phyloP scores from a whole-genome alignment of 2,329 filamentous ascomycete species.

The Neonectria faginata region DNA sequence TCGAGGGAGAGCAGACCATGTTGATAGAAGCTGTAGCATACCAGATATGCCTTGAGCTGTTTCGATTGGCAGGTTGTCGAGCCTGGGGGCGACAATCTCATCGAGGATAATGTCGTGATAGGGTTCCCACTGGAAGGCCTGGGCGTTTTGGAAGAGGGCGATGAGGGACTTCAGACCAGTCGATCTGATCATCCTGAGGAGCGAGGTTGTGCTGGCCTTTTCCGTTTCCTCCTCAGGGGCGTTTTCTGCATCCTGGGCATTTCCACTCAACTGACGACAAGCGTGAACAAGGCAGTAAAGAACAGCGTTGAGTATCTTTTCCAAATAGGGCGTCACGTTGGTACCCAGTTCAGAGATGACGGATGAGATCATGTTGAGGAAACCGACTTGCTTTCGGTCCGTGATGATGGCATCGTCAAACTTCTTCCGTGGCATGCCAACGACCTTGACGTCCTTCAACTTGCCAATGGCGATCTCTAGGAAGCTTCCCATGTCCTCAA shows the following conservation, averaged over 20 bases:
- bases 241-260: conserved; percentile 48
- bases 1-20: conserved; percentile 78
- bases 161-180: conserved; percentile 86
- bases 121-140: conserved; percentile 75
- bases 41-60: conserved; percentile 91
- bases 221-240: conserved; percentile 57
- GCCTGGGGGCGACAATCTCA: conserved; percentile 80
- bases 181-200: conserved; percentile 75
- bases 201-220: conserved; percentile 62
- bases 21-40: conserved; percentile 81
- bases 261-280: conserved; percentile 68
- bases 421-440: conserved; percentile 63
- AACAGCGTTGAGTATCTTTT: conserved; percentile 78
- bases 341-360: conserved; percentile 87
- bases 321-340: conserved; percentile 75
- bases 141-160: conserved; percentile 79
- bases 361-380: conserved; percentile 90
- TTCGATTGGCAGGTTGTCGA: conserved; percentile 83
- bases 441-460: conserved; percentile 70
- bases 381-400: conserved; percentile 85
- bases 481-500: conserved; percentile 82
- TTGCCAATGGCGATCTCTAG: conserved; percentile 83
- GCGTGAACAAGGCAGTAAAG: conserved; percentile 84
- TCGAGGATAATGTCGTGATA: conserved; percentile 79
- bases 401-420: conserved; percentile 72